Base-by-base conservation (phyloP, 83 land plant genomes). In the Picea engelmannii region DNA sequence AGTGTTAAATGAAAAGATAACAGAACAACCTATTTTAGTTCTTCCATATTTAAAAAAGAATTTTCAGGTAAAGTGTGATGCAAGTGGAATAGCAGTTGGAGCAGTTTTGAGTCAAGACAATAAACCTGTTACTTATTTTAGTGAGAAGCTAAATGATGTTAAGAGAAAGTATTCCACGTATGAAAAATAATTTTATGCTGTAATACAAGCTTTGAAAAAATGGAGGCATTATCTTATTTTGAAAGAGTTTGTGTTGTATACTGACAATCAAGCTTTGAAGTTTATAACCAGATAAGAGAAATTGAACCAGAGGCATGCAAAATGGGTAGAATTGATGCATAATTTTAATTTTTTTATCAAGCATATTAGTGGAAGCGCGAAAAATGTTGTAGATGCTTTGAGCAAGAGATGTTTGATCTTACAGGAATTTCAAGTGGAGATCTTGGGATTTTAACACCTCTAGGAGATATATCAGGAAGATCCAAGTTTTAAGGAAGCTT, bases 301-400 rank as follows among this genome's bases (percentile, higher is more conserved):
- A 0, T 8, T 81, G 16, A 76, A 15, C 42, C 7, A 64, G 11
- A 40, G 35, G 16, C 80, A 81, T 77, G 83, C 8, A 1, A 16
- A 18, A 9, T 70, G 76, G 88, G 27, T 83, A 1, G 38, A 38
- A 0, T 86, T 71, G 1, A n/a, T 86, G 5, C 66, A 83, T n/a
- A 4, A 35, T 1, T 83, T 24, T 58, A 68, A 8, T 10, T 86
- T 82, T 76, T 63, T 63, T 16, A 18, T 82, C 15, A 79, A 80
- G 6, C 84, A 82, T 64, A 25, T 31, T 25, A 52, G 70, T 18
- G 88, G 84, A 4, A 44, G 3, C 12, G 2, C 1, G 31, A 86
- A 82, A 17, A 27, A 38, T 21, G 79, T 59, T 10, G 84, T 78
- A 0, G 84, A 86, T 76, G 79, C 82, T 2, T 23, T 86, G 11